Evolutionary conservation across 352 stramenopile genomes (phyloP), one percentile per base, ranked within the genome.

Genomic region (Globisporangium lucens): DNA sequence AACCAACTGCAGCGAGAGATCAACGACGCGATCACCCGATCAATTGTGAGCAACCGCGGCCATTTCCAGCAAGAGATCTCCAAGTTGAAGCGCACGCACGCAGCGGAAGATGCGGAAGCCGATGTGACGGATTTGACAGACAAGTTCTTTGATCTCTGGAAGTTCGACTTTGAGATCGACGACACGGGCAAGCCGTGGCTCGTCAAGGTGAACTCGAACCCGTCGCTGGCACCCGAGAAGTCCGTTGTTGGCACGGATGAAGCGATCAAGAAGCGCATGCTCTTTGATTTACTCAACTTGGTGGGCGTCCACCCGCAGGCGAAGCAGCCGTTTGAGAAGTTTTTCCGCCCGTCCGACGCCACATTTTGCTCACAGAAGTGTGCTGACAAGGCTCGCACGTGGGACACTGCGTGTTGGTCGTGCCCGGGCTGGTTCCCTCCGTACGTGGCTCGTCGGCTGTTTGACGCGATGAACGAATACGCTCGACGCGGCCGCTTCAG

Each of bases 81-180:
- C 29, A 85, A 83, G 58, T 61, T 94, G 51, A 77, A 85, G 58
- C 82, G 79, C 17, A 56, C 65, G 35, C 59, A 65, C 2, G 5
- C 56, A 10, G 27, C 30, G 20, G 13, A 38, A 41, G 66, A 65
- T 15, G 62, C 43, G 83, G 24, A 80, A 72, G 24, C 60, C 72
- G 5, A 69, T 1, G 68, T 64, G 13, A 79, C 68, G 3, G 77
- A 90, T 55, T 57, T 90, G 24, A 75, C 67, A 2, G 77, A 89
- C 46, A 90, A 73, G 63, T 98, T 97, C 63, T 98, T 99, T 70
- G 95, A 99, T 68, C 76, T 99, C 20, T 89, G 97, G 63, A 97
- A 94, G 27, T 93, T 99, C 67, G 96, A 99, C 68, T 94, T 99
- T 56, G 94, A 99, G 76, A 74, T 99, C 27, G 96, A 99, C 66